Conservation (phyloP, 768 basidiomycete species). For the Leccinum subtestaceum region DNA sequence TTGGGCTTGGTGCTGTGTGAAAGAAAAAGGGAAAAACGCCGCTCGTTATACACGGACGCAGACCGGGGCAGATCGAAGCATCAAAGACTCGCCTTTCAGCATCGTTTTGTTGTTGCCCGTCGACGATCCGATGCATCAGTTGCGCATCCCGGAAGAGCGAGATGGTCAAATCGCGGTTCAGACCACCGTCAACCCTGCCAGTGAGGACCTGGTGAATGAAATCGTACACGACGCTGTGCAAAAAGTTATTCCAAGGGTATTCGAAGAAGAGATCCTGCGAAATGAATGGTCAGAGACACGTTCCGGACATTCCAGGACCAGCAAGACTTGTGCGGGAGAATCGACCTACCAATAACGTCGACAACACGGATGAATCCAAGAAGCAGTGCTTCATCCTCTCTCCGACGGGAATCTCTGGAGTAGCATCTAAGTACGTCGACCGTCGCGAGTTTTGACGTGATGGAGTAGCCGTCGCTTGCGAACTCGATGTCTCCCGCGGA, state of each 20-base stretch:
- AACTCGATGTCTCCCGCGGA: conserved; percentile 30
- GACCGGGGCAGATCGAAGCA: not conserved
- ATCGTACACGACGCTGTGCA: conserved; percentile 96
- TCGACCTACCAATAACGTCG: conserved; percentile 69
- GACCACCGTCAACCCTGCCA: conserved; percentile 76
- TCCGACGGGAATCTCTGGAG: conserved; percentile 56
- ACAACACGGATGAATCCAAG: conserved; percentile 68
- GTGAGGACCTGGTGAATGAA: conserved; percentile 93
- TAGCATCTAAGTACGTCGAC: conserved; percentile 33
- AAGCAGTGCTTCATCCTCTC: conserved; percentile 80
- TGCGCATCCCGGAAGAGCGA: conserved; percentile 83
- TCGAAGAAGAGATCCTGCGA: conserved; percentile 89
- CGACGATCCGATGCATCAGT: conserved; percentile 82
- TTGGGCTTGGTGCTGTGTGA: conserved; percentile 63
- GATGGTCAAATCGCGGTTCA: conserved; percentile 81
- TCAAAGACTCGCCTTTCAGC: conserved; percentile 55
- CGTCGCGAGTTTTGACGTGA: conserved; percentile 59
- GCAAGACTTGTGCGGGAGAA: not conserved
- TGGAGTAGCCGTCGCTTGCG: conserved; percentile 38
- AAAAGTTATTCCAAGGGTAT: conserved; percentile 96
- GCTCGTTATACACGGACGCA: not conserved
- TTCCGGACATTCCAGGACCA: not conserved
- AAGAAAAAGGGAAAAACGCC: not conserved
- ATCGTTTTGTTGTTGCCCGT: conserved; percentile 82
- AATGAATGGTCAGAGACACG: not conserved